phyloP scores from a whole-genome alignment of 129 eudicot species.

The Arctium minus region DNA sequence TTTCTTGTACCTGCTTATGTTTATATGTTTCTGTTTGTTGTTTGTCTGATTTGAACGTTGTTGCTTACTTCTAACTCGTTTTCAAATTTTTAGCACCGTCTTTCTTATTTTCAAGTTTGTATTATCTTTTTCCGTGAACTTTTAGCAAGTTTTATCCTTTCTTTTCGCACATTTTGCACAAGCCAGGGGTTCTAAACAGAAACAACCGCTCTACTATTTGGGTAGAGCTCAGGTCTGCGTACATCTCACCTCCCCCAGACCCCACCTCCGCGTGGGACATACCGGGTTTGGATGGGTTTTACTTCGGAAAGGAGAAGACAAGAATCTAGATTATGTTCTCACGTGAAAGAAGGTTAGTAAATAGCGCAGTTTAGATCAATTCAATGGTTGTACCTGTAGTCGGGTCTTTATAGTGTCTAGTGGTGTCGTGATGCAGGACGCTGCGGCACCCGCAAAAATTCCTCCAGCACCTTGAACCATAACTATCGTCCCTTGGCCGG shows the following conservation, averaged over 20 bases:
- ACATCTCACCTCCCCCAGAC: neutral
- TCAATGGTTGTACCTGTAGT: slow-evolving; percentile 51
- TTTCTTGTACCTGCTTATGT: too few relatives aligned
- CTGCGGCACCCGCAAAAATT: slow-evolving; percentile 76
- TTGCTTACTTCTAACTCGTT: too few relatives aligned
- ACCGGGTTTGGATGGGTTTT: neutral
- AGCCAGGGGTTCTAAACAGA: neutral
- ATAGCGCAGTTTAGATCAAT: neutral
- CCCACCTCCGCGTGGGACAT: neutral
- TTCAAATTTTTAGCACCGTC: too few relatives aligned
- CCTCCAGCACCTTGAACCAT: slow-evolving; percentile 94
- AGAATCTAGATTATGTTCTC: neutral
- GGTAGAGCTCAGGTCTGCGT: neutral
- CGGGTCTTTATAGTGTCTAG: slow-evolving; percentile 95
- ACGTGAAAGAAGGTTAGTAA: neutral
- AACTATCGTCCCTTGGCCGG: slow-evolving; percentile 44
- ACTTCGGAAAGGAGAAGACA: neutral
- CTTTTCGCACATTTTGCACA: too few relatives aligned
- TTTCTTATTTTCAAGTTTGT: too few relatives aligned
- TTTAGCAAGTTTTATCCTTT: too few relatives aligned
- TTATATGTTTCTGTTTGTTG: too few relatives aligned
- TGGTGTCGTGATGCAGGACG: slow-evolving; percentile 91
- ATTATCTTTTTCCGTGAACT: too few relatives aligned
- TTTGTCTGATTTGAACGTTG: too few relatives aligned
- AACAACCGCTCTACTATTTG: neutral